phyloP scores from a whole-genome alignment of 2,329 filamentous ascomycete species.

The Fusarium chlamydosporum region DNA sequence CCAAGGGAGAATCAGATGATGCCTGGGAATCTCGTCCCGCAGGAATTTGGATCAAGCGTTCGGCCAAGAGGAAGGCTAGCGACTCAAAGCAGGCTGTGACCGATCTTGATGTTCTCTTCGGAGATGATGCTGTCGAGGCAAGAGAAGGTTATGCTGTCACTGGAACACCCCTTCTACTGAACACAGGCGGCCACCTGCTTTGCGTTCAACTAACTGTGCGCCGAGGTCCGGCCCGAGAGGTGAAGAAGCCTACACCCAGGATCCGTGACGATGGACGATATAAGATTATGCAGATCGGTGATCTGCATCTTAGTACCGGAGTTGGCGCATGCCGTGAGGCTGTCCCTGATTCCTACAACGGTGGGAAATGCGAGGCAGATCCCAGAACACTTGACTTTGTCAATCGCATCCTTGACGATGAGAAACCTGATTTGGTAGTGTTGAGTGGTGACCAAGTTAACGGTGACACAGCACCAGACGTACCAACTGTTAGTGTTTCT shows the following conservation, averaged over 20 bases:
- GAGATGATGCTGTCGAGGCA: slow-evolving; percentile 91
- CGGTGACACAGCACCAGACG: slow-evolving; percentile 90
- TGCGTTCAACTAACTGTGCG: slow-evolving; percentile 84
- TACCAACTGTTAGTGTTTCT: slow-evolving; percentile 77
- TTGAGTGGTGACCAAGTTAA: slow-evolving; percentile 96
- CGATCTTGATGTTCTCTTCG: slow-evolving; percentile 87
- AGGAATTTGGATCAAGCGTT: slow-evolving; percentile 86
- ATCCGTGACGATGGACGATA: slow-evolving; percentile 93
- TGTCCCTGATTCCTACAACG: slow-evolving; percentile 79
- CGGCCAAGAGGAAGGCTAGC: slow-evolving; percentile 77
- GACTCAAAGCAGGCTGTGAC: slow-evolving; percentile 83
- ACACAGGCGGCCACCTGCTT: slow-evolving; percentile 71
- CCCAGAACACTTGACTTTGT: slow-evolving; percentile 93
- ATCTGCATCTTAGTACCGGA: slow-evolving; percentile 93
- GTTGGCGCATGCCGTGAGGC: slow-evolving; percentile 87
- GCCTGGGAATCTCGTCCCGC: slow-evolving; percentile 83
- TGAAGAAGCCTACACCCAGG: slow-evolving; percentile 78
- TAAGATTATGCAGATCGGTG: slow-evolving; percentile 97
- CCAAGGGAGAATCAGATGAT: slow-evolving; percentile 64
- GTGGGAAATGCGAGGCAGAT: slow-evolving; percentile 89
- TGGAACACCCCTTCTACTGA: slow-evolving; percentile 79
- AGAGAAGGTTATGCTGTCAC: slow-evolving; percentile 86
- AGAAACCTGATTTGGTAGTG: slow-evolving; percentile 93
- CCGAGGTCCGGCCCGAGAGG: slow-evolving; percentile 75
- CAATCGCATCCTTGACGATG: slow-evolving; percentile 84